These are phyloP conservation scores for Claviceps humidiphila DNA, from an alignment of 2,329 filamentous ascomycete species.

Conservation along the genomic window DNA sequence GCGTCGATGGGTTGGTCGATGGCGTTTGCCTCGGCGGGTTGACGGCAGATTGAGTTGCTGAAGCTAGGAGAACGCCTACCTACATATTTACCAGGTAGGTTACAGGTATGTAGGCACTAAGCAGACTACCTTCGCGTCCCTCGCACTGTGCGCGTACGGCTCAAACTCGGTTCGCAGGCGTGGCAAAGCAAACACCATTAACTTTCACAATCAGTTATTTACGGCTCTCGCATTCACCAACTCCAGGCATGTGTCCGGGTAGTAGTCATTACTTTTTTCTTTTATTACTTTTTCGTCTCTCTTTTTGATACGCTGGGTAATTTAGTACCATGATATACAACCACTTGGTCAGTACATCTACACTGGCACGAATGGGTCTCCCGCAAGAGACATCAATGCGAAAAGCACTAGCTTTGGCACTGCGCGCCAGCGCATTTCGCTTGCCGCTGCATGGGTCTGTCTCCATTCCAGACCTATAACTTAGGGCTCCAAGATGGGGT, in stretches of 20 bases:
- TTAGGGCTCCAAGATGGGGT: slow-evolving; percentile 4
- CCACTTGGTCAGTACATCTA: slow-evolving; percentile 15
- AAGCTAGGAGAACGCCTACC: neutral
- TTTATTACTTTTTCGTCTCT: slow-evolving; percentile 3
- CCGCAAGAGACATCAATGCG: slow-evolving; percentile 9
- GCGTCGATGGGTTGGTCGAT: neutral
- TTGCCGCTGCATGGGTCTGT: slow-evolving; percentile 2
- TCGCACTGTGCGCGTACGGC: slow-evolving; percentile 2
- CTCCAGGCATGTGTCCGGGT: neutral
- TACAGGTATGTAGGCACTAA: too few species aligned
- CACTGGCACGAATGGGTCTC: slow-evolving; percentile 7
- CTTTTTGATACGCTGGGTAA: slow-evolving; percentile 9
- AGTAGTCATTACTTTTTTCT: neutral
- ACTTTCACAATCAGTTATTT: neutral
- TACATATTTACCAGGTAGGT: too few species aligned
- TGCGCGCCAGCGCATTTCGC: neutral
- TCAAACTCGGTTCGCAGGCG: neutral
- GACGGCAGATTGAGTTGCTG: neutral
- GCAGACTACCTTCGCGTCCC: too few species aligned
- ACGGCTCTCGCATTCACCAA: neutral
- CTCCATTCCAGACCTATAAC: slow-evolving; percentile 4
- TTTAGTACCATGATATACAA: slow-evolving; percentile 9
- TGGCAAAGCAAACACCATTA: too few species aligned
- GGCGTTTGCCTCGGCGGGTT: neutral
- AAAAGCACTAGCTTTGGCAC: slow-evolving; percentile 13